These are phyloP conservation scores for Raddia distichophylla DNA, from an alignment of 176 grass and related monocot genomes.

Conservation along the genomic window DNA sequence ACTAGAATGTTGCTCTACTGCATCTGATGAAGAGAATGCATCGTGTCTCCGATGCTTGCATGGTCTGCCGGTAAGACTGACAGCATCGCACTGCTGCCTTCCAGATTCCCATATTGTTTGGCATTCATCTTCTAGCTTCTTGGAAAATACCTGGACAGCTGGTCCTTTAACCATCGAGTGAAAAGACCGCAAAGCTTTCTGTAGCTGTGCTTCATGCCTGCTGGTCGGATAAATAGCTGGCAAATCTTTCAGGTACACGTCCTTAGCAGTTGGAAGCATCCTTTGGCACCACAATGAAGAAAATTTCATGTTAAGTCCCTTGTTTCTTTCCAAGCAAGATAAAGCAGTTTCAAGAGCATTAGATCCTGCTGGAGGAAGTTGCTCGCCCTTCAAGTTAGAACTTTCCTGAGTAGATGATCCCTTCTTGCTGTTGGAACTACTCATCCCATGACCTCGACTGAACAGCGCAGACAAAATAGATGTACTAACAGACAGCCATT, in stretches of 20 bases:
- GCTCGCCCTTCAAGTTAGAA: constrained; percentile 38
- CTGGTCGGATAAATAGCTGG: constrained; percentile 78
- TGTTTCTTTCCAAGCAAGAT: constrained; percentile 76
- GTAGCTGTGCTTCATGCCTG: constrained; percentile 72
- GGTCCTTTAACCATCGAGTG: constrained; percentile 84
- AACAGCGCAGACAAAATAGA: constrained; percentile 66
- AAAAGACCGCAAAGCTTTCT: constrained; percentile 75
- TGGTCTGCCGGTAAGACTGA: constrained; percentile 82
- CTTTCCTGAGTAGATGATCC: constrained; percentile 20
- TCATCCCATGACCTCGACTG: constrained; percentile 33
- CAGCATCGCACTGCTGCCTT: constrained; percentile 89
- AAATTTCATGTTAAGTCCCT: constrained; percentile 77
- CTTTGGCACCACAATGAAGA: constrained; percentile 94
- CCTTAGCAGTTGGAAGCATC: constrained; percentile 77
- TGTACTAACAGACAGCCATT: constrained; percentile 72
- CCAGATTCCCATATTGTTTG: constrained; percentile 84
- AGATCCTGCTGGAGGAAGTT: constrained; percentile 48
- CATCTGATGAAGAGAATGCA: constrained; percentile 41
- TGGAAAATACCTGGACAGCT: constrained; percentile 62
- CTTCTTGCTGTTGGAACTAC: constrained; percentile 41
- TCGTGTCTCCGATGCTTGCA: constrained; percentile 80
- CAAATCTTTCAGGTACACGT: constrained; percentile 78
- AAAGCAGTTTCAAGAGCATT: constrained; percentile 55
- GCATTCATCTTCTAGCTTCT: constrained; percentile 89
- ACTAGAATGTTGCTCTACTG: constrained; percentile 66